These are phyloP conservation scores for Chlamydomonas eustigma DNA, from an alignment of 139 green algal species.

Conservation along the genomic window DNA sequence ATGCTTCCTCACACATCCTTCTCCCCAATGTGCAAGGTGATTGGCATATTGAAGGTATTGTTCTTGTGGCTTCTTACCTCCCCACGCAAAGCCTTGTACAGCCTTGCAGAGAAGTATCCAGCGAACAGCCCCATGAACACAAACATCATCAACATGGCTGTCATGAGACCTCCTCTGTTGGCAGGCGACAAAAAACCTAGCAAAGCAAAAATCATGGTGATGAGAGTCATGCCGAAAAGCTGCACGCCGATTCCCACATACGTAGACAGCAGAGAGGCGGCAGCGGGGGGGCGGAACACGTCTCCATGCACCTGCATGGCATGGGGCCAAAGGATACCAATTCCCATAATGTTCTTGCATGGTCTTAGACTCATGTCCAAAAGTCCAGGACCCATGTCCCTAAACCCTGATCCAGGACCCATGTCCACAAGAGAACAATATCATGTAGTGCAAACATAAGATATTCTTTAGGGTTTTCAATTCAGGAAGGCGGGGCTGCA, in stretches of 20 bases:
- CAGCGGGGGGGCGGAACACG: slow-evolving; percentile 86
- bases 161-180: slow-evolving; percentile 97
- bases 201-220: slow-evolving; percentile 95
- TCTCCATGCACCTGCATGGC: slow-evolving; percentile 88
- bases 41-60: too few relatives aligned
- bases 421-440: too few relatives aligned
- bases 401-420: too few relatives aligned
- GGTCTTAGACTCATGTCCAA: too few relatives aligned
- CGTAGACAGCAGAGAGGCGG: slow-evolving; percentile 72
- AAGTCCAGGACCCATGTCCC: too few relatives aligned
- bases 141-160: slow-evolving; percentile 94
- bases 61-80: slow-evolving; percentile 89
- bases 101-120: slow-evolving; percentile 86
- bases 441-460: too few relatives aligned
- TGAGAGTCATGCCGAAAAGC: slow-evolving; percentile 86
- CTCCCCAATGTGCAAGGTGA: too few relatives aligned
- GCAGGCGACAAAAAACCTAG: slow-evolving; percentile 95
- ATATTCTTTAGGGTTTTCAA: too few relatives aligned
- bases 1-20: too few relatives aligned
- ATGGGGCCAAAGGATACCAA: too few relatives aligned
- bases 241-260: slow-evolving; percentile 91
- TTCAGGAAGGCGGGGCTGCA: too few relatives aligned
- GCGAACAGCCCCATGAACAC: slow-evolving; percentile 94
- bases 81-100: slow-evolving; percentile 85
- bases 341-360: too few relatives aligned